Evolutionary conservation across 768 basidiomycete species (phyloP).

Genomic region (Tulasnella sp.): DNA sequence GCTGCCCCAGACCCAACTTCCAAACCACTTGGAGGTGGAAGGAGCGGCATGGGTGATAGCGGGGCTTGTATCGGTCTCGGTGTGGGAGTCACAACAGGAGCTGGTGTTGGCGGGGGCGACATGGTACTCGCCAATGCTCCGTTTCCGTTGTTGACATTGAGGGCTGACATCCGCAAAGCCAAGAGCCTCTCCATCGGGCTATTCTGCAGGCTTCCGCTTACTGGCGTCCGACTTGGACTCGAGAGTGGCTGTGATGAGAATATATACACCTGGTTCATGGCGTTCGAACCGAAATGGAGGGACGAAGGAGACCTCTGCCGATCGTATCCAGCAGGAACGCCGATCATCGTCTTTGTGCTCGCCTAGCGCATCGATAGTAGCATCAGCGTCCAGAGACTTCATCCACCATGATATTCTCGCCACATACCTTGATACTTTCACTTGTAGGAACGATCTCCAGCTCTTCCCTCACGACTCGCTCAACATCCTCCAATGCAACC

Average conservation of each 20-base stretch:
- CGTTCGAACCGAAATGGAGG: background rate
- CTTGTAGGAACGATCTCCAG: slow-evolving; percentile 13
- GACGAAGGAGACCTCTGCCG: slow-evolving; percentile 11
- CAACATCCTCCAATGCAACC: slow-evolving; percentile 32
- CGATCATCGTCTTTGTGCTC: slow-evolving; percentile 6
- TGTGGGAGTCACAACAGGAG: background rate
- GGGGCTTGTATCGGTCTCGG: background rate
- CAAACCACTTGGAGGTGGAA: slow-evolving; percentile 8
- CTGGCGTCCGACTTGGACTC: slow-evolving; percentile 23
- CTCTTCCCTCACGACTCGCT: slow-evolving; percentile 43
- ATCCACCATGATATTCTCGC: too few relatives aligned
- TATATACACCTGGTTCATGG: slow-evolving; percentile 21
- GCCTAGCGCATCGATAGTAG: background rate
- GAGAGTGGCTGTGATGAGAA: slow-evolving; percentile 32
- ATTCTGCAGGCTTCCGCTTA: slow-evolving; percentile 10
- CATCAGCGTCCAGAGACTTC: too few relatives aligned
- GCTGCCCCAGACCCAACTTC: slow-evolving; percentile 3
- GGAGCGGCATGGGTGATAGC: background rate
- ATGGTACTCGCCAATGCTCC: background rate
- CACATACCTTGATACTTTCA: slow-evolving; percentile 15
- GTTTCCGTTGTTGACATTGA: background rate
- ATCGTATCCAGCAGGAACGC: slow-evolving; percentile 1
- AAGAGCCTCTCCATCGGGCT: slow-evolving; percentile 9
- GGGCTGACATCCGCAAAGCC: slow-evolving; percentile 10
- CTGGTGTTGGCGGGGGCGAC: background rate